Evolutionary conservation across 306 rosid genomes (phyloP), one percentile per base, ranked within the genome.

Genomic region (Astragalus membranaceus): DNA sequence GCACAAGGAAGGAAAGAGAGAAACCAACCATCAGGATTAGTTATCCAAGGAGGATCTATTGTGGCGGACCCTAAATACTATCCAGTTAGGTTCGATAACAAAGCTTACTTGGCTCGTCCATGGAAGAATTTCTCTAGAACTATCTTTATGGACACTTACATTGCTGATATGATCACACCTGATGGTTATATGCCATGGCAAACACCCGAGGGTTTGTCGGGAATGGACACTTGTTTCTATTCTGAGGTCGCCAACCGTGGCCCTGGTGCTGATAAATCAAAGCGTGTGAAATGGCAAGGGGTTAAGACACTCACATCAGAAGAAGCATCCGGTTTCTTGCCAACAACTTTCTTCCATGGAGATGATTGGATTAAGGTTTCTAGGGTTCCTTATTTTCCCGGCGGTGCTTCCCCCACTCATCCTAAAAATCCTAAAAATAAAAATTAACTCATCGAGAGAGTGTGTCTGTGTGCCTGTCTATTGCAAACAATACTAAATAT

Each of bases 81-180:
- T 42, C 88, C 85, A 0, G 65, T 86, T 2, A 75, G 89, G 69
- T 64, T 75, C 11, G 10, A 66, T 6, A 75, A 50, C 82, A 72
- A 69, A 16, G 85, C 88, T 0, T 93, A 73, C 79, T 65, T 93
- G 0, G 97, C 88, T 0, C 80, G 98, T 12, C 98, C 98, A 2
- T 90, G 97, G 96, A 93, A 93, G 80, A 67, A 76, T 33, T 87
- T 23, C 72, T 93, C 98, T 0, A 88, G 97, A 68, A 85, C 92
- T 0, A 36, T 93, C 33, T 78, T 93, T 61, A 78, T 90, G 90
- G 96, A 90, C 3, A 62, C 94, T 0, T 78, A 20, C 83, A 79
- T 93, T 1, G 97, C 78, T 20, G 90, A 90, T 4, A 13, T 90
- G 65, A 90, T 93, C 42, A 57, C 81, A 6, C 94, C 96, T 0